Evolutionary conservation across 2,329 filamentous ascomycete species (phyloP), one percentile per base, ranked within the genome.

Genomic region (Biscogniauxia sp.): DNA sequence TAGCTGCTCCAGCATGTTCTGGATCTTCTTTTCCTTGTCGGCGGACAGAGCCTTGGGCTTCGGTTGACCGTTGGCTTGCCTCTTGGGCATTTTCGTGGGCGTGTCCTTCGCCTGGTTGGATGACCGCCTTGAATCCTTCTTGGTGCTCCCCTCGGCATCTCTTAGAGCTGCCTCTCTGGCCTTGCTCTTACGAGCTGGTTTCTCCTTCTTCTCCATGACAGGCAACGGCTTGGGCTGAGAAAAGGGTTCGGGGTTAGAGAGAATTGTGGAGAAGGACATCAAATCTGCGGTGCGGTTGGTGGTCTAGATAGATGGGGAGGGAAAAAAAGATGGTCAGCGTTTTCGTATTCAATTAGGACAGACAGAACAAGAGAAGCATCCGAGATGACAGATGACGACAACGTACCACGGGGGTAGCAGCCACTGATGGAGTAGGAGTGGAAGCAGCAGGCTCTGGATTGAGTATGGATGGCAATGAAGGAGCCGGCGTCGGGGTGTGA

Each of bases 261-360:
- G 88, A 61, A 98, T 96, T 73, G 93, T 97, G 66, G 92, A 95
- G 72, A 98, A 95, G 5, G 93, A 95, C 93, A 97, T 97, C 57
- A 93, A 90, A 73, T 96, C 91, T 61, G 89, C 88, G 50, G 88
- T 83, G 74, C 93, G 88, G 67, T 86, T 87, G 1, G 90, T 85
- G 55, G 89, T 90, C 85, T 93, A 74, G 5, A 26, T 32, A 13
- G 11, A 32, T 32, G 53, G 26, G 23, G 41, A 66, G 26, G 23
- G 41, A 66, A 17, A 53, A 66, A 17, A 53, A 52, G 1, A n/a
- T 26, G 37, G 32, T 5, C 41, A 54, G 62, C 41, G 62, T 53
- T 41, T 50, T 23, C 55, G 62, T 53, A 50, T 50, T 23, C 55
- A 54, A 1, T 23, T 55, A 26, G 45, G 45, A 20, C 15, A 61